Conservation (phyloP, 2,329 filamentous ascomycete species). For the Scedosporium boydii region DNA sequence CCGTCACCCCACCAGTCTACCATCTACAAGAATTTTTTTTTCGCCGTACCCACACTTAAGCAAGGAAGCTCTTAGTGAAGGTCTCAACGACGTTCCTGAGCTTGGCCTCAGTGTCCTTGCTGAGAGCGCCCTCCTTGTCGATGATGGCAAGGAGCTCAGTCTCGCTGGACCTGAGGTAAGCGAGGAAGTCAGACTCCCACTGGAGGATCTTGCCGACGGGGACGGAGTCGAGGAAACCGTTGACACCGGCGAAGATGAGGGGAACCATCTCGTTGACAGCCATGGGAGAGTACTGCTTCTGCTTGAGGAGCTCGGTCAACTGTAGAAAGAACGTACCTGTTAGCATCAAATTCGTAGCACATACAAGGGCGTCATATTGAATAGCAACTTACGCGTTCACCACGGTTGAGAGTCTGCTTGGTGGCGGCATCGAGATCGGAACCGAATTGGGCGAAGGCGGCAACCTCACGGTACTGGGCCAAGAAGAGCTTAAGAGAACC, state of each 20-base stretch:
- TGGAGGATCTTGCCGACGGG: slow-evolving; percentile 84
- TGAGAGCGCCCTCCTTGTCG: slow-evolving; percentile 89
- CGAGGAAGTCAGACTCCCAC: slow-evolving; percentile 93
- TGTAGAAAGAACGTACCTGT: slow-evolving; percentile 19
- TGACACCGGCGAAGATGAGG: slow-evolving; percentile 98
- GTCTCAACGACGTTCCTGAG: slow-evolving; percentile 64
- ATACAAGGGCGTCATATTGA: neutral
- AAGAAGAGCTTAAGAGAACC: slow-evolving; percentile 99
- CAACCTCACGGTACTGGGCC: slow-evolving; percentile 99
- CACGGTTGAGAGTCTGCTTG: slow-evolving; percentile 96
- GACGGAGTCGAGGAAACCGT: slow-evolving; percentile 82
- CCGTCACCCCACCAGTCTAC: slow-evolving; percentile 15
- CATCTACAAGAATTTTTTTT: slow-evolving; percentile 20
- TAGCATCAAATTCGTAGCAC: neutral
- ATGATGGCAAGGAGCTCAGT: slow-evolving; percentile 73
- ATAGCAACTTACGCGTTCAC: slow-evolving; percentile 72
- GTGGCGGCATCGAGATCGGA: slow-evolving; percentile 98
- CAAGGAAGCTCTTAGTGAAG: slow-evolving; percentile 91
- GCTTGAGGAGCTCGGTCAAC: slow-evolving; percentile 96
- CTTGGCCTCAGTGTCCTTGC: slow-evolving; percentile 84
- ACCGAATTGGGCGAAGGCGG: slow-evolving; percentile 99
- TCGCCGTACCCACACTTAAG: slow-evolving; percentile 32
- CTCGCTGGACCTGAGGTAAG: slow-evolving; percentile 88
- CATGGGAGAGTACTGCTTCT: slow-evolving; percentile 99
- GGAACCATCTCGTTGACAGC: slow-evolving; percentile 99